Evolutionary conservation across 768 basidiomycete genomes (phyloP).

Genomic region (Leccinum boreale): DNA sequence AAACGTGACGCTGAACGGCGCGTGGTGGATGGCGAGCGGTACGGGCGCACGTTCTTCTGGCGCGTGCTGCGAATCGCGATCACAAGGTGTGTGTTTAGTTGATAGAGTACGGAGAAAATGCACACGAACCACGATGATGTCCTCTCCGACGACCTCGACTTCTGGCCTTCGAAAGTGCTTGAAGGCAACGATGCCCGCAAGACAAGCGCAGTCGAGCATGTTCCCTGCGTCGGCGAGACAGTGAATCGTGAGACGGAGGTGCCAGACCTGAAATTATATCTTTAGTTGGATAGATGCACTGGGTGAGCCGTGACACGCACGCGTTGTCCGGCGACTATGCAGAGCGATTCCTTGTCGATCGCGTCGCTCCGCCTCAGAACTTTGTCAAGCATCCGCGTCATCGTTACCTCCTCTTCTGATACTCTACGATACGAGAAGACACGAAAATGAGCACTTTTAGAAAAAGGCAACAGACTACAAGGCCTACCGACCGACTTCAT

Average conservation of each 20-base stretch:
- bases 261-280: constrained; percentile 77
- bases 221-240: constrained; percentile 91
- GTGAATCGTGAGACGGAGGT: constrained; percentile 84
- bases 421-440: constrained; percentile 43
- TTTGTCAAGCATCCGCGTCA: constrained; percentile 93
- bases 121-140: constrained; percentile 58
- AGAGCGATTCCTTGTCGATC: constrained; percentile 92
- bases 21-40: constrained; percentile 89
- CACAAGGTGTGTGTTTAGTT: neutral
- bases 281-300: neutral
- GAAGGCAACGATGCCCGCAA: constrained; percentile 89
- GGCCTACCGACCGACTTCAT: constrained; percentile 88
- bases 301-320: constrained; percentile 39
- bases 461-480: constrained; percentile 11
- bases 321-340: constrained; percentile 91
- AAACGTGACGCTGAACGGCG: constrained; percentile 90
- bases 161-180: constrained; percentile 91
- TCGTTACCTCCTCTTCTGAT: constrained; percentile 88
- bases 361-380: constrained; percentile 86
- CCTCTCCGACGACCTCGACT: constrained; percentile 60
- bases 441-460: neutral
- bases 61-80: constrained; percentile 54
- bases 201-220: constrained; percentile 89
- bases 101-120: neutral
- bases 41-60: constrained; percentile 79